Percentiles rank a stretch among this genome's conserved stretches.
Evolutionary conservation across 495 filamentous ascomycete species (phyloP).

Genomic region (Tuber brumale): DNA sequence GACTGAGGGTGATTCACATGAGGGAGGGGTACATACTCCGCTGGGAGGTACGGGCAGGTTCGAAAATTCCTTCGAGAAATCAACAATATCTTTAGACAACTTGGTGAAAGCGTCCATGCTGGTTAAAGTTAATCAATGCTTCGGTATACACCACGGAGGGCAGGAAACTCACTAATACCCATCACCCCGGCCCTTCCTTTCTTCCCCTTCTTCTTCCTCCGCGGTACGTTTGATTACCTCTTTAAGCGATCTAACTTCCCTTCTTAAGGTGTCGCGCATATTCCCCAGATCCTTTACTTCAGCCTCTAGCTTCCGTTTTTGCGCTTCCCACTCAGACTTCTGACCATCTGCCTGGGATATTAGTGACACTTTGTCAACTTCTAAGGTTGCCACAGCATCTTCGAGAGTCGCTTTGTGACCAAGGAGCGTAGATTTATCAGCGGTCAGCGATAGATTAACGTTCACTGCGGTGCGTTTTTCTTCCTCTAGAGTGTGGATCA

Average conservation of each 20-base stretch:
- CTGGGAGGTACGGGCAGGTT: constrained; percentile 53
- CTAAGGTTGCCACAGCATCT: constrained; percentile 25
- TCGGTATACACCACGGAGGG: constrained; percentile 17
- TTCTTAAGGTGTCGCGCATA: constrained; percentile 50
- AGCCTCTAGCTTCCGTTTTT: constrained; percentile 50
- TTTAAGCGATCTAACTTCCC: constrained; percentile 54
- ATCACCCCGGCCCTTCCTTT: constrained; percentile 57
- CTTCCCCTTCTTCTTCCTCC: constrained; percentile 49
- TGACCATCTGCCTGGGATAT: constrained; percentile 45
- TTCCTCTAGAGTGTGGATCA: constrained; percentile 27
- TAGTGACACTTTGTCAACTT: constrained; percentile 31
- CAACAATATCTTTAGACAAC: constrained; percentile 54
- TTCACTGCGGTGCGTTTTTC: constrained; percentile 40
- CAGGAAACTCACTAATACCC: constrained; percentile 55
- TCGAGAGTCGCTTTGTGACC: constrained; percentile 43
- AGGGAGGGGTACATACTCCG: constrained; percentile 30
- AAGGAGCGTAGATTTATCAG: constrained; percentile 42
- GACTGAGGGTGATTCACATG: background rate
- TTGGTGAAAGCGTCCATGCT: constrained; percentile 57
- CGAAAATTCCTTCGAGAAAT: constrained; percentile 54
- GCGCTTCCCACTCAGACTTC: constrained; percentile 47
- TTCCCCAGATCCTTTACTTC: constrained; percentile 50
- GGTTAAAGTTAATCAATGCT: constrained; percentile 40
- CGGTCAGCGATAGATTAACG: constrained; percentile 41
- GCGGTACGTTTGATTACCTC: constrained; percentile 55